phyloP scores from a whole-genome alignment of 2,329 filamentous ascomycete genomes.

The Hypoxylon sp. region DNA sequence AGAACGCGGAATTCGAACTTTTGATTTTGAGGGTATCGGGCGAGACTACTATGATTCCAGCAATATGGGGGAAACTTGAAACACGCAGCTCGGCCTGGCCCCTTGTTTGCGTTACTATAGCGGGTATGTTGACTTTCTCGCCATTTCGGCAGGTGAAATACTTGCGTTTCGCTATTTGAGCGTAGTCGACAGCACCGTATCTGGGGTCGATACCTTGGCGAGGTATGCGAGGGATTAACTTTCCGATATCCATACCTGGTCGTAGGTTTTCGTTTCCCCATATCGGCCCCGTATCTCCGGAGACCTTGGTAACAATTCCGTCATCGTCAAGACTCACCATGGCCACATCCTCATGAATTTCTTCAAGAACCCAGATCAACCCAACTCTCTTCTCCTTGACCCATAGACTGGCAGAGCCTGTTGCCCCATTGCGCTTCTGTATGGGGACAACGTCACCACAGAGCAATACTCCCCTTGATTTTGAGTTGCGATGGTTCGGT shows the following conservation, averaged over 20 bases:
- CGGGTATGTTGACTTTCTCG: conserved; percentile 85
- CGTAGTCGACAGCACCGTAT: conserved; percentile 83
- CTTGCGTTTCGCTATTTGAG: conserved; percentile 77
- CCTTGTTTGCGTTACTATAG: conserved; percentile 81
- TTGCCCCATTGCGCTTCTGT: conserved; percentile 92
- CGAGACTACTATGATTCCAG: conserved; percentile 94
- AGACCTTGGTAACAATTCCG: conserved; percentile 77
- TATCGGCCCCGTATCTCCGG: conserved; percentile 85
- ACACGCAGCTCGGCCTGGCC: conserved; percentile 82
- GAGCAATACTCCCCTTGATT: conserved; percentile 88
- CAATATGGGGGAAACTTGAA: conserved; percentile 97
- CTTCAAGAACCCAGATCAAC: conserved; percentile 97
- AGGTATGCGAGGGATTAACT: conserved; percentile 86
- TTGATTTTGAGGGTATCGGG: conserved; percentile 83
- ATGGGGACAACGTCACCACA: conserved; percentile 99
- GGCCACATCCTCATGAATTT: conserved; percentile 95
- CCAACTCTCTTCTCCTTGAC: conserved; percentile 97
- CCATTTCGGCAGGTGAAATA: conserved; percentile 89
- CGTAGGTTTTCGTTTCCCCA: conserved; percentile 82
- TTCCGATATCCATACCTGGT: conserved; percentile 80
- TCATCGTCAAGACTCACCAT: conserved; percentile 83
- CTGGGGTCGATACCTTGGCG: conserved; percentile 79
- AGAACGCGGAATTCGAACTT: conserved; percentile 96
- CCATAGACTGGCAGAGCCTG: conserved; percentile 95
- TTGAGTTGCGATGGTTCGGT: conserved; percentile 77